Base-by-base conservation (phyloP, 1,284 basidiomycete species). In the Termitomyces sp. region DNA sequence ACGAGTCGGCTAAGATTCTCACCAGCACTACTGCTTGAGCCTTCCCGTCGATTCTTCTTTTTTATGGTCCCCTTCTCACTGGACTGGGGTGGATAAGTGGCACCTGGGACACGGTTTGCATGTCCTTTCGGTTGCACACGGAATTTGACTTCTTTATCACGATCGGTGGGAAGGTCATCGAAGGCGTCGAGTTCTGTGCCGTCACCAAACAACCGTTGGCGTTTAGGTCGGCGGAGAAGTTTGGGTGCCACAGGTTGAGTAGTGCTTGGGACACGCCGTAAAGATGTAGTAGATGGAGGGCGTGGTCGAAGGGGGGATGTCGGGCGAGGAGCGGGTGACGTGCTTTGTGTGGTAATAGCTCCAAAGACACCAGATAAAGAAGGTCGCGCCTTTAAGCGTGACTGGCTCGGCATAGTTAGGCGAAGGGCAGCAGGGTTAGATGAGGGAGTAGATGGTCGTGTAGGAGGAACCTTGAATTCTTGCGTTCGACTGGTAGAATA, bases 171-270 rank as follows among this genome's bases (percentile, higher is more conserved):
- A 41, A 98, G 77, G 70, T 98, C 95, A 36, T 96, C 94, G 59
- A 98, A 84, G 1, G 70, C 85, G 64, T 98, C 95, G 46, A 98
- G 76, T 71, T 98, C 95, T 7, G 91, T 93, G 5, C 95, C 95
- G 68, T 97, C 93, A 2, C 94, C 94, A 68, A 90, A 98, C 15
- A 81, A 78, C 55, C 83, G 78, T 55, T 75, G 74, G 48, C 86
- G 82, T 66, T 88, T 90, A 2, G 92, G 89, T 63, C 84, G 78
- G 54, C 86, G 83, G 50, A 94, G 72, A 12, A 92, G 68, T 67
- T 84, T 88, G 5, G 83, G 80, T n/a, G 80, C 80, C 7, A 74
- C 68, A 13, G 78, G 75, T 57, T 53, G 74, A 50, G 65, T 61
- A 56, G 61, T 58, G 38, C 43, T 59, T 13, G 61, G 48, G 30